phyloP scores from a whole-genome alignment of 2,329 filamentous ascomycete genomes.

The Penicillium sp. region DNA sequence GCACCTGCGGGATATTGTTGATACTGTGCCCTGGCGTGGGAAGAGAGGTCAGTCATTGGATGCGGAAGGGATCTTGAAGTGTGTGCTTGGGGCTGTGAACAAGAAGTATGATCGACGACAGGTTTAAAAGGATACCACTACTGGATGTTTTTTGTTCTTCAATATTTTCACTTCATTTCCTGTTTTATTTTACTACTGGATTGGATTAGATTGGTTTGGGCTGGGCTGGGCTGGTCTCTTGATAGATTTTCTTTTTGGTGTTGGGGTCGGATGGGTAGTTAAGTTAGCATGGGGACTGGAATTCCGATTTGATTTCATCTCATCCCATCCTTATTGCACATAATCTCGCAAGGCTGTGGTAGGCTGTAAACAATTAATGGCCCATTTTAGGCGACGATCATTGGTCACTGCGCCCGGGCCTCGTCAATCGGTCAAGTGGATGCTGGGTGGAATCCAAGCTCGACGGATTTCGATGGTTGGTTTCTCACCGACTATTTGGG shows the following conservation, averaged over 20 bases:
- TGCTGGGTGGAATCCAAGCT: neutral
- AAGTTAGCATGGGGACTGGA: neutral
- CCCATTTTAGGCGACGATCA: conserved; percentile 1
- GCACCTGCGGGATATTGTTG: conserved; percentile 79
- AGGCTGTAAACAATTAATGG: neutral
- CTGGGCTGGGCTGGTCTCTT: neutral
- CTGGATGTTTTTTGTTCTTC: conserved; percentile 9
- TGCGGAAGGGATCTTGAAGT: conserved; percentile 76
- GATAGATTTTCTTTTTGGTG: neutral
- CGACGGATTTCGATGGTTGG: neutral
- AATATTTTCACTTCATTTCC: conserved; percentile 2
- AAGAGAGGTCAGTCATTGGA: conserved; percentile 59
- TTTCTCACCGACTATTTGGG: conserved; percentile 1
- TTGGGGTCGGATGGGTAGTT: neutral
- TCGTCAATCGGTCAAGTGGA: neutral
- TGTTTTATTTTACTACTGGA: neutral
- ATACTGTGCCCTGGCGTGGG: conserved; percentile 76
- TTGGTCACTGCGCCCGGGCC: neutral
- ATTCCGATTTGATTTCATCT: neutral
- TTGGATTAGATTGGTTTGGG: neutral
- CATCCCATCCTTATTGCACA: neutral
- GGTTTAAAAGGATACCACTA: conserved; percentile 1
- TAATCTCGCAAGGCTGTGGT: neutral
- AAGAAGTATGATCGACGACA: conserved; percentile 38
- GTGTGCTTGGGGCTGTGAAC: conserved; percentile 77